Percentiles rank a stretch among this genome's conserved stretches.
Conservation (phyloP, 345 rosid genomes). For the Dovyalis caffra region DNA sequence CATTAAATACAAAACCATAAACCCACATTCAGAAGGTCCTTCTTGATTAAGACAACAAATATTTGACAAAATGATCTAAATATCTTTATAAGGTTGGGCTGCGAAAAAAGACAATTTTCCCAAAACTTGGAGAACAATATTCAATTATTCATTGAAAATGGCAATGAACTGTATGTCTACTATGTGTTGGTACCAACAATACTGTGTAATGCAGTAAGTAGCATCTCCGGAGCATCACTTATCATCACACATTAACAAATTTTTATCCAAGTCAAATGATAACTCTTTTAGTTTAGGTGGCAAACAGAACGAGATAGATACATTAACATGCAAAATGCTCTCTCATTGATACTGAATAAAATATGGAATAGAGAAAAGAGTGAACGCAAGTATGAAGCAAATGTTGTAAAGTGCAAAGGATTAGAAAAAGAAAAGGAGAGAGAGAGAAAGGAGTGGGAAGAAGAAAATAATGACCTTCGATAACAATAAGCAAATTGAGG, state of each 20-base stretch:
- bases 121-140: neutral
- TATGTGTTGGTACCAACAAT: neutral
- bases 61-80: neutral
- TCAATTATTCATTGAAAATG: neutral
- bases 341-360: neutral
- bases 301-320: too few relatives aligned
- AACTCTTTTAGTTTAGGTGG: neutral
- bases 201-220: neutral
- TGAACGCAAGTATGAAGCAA: neutral
- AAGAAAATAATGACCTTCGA: conserved; percentile 51
- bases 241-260: too few relatives aligned
- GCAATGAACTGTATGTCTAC: neutral
- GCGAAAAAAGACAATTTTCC: neutral
- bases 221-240: neutral
- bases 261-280: neutral
- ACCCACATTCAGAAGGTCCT: neutral
- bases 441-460: neutral
- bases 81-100: neutral
- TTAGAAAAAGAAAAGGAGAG: neutral
- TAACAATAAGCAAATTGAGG: conserved; percentile 61
- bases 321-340: too few relatives aligned
- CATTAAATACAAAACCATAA: too few relatives aligned
- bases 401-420: neutral
- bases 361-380: neutral
- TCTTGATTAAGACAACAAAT: neutral